phyloP scores from a whole-genome alignment of 177 flowering plant species.

The Tripterygium wilfordii region DNA sequence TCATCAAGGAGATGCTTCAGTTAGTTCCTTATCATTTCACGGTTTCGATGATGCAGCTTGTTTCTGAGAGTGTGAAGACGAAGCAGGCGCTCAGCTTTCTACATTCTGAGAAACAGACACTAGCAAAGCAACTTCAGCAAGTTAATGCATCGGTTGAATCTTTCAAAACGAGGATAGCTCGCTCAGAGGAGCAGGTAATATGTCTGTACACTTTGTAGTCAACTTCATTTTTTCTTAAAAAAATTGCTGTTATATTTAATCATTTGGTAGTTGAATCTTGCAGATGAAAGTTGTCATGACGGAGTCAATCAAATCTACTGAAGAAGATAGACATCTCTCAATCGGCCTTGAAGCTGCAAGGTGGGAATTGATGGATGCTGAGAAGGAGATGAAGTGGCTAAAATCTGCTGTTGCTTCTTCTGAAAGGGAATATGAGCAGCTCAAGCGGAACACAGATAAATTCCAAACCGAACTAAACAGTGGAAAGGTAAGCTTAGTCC shows the following conservation, averaged over 20 bases:
- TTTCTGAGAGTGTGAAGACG: constrained; percentile 90
- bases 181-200: constrained; percentile 74
- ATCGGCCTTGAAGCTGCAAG: constrained; percentile 58
- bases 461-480: constrained; percentile 42
- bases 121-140: constrained; percentile 72
- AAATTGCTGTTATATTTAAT: background rate
- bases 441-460: constrained; percentile 47
- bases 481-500: constrained; percentile 68
- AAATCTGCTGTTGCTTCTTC: constrained; percentile 64
- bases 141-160: constrained; percentile 55
- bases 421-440: constrained; percentile 86
- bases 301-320: constrained; percentile 51
- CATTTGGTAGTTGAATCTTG: constrained; percentile 5
- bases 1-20: too few relatives aligned
- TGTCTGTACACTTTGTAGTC: too few relatives aligned
- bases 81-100: constrained; percentile 65
- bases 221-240: too few relatives aligned
- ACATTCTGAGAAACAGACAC: constrained; percentile 65
- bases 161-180: constrained; percentile 44
- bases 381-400: constrained; percentile 90
- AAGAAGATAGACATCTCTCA: constrained; percentile 62
- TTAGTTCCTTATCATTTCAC: too few relatives aligned
- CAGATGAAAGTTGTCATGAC: constrained; percentile 63
- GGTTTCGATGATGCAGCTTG: too few relatives aligned
- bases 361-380: constrained; percentile 80